Conservation (phyloP, 495 filamentous ascomycete genomes). For the Aspergillus nidulans region DNA sequence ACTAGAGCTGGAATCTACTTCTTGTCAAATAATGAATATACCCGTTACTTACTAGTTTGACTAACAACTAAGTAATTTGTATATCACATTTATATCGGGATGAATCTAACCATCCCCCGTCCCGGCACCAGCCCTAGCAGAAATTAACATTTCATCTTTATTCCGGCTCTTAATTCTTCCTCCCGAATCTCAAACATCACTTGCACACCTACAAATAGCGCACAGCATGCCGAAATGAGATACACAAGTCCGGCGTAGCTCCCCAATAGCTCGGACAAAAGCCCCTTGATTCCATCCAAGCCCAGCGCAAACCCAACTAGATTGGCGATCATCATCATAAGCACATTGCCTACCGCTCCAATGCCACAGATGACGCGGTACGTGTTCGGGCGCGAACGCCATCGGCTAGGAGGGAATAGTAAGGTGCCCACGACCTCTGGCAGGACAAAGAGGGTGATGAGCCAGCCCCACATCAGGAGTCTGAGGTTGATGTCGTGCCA, state of each 20-base stretch:
- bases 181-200: slow-evolving; percentile 96
- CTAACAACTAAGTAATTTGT: not conserved
- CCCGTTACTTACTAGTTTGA: not conserved
- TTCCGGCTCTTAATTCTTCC: slow-evolving; percentile 72
- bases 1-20: not conserved
- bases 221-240: slow-evolving; percentile 59
- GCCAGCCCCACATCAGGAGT: slow-evolving; percentile 93
- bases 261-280: slow-evolving; percentile 68
- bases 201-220: slow-evolving; percentile 81
- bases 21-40: not conserved
- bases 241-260: slow-evolving; percentile 73
- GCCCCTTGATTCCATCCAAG: slow-evolving; percentile 74
- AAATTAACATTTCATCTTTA: slow-evolving; percentile 75
- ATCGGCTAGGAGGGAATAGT: slow-evolving; percentile 67
- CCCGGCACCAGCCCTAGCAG: not conserved
- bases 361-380: slow-evolving; percentile 79
- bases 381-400: slow-evolving; percentile 58
- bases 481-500: slow-evolving; percentile 98
- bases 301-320: slow-evolving; percentile 93
- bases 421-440: slow-evolving; percentile 72
- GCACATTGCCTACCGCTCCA: slow-evolving; percentile 80
- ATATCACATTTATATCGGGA: not conserved
- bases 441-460: slow-evolving; percentile 87
- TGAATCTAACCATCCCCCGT: not conserved
- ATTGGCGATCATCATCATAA: slow-evolving; percentile 97